Base-by-base conservation (phyloP, 2,329 filamentous ascomycete genomes). In the Incumbomyces delicatus region DNA sequence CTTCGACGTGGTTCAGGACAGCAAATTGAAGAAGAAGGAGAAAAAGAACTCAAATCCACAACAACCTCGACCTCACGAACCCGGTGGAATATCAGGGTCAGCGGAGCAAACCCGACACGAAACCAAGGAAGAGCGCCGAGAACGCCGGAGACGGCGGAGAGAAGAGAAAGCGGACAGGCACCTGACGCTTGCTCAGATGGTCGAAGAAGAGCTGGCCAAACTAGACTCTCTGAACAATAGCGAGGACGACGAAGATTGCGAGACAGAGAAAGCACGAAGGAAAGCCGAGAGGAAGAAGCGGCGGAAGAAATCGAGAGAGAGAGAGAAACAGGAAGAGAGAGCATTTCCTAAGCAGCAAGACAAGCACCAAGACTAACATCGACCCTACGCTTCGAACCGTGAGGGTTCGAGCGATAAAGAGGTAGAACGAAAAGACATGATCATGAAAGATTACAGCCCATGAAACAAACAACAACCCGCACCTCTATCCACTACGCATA, bases 81-180 rank as follows among this genome's bases (percentile, higher is more conserved):
- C 16, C 6, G 5, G n/a, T n/a, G n/a, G n/a, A n/a, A n/a, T 8
- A 27, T 40, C 37, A 40, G 20, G 13, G 18, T 4, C 6, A 5
- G 39, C 38, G 11, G 45, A 39, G 20, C n/a, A 22, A 11, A 16
- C 37, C n/a, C 32, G 11, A 3, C 12, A 36, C 2, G 44, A 41
- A 13, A 52, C 49, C 17, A 56, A 55, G 45, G 52, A 56, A 46
- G 45, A 56, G 37, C 50, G 54, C 36, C 49, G 48, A 29, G 52
- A 51, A 35, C 48, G 53, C 12, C 47, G 55, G 31, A 41, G 47
- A 18, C 46, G 32, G 29, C 32, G 51, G 29, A 54, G 47, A 45
- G 55, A 57, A 22, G 49, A 41, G 27, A 27, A 36, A 29, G 14
- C n/a, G 17, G 41, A 22, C 27, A 16, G 20, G 18, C 6, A 22